Evolutionary conservation across 148 eudicot genomes (phyloP).

Genomic region (Chenopodium berlandieri): DNA sequence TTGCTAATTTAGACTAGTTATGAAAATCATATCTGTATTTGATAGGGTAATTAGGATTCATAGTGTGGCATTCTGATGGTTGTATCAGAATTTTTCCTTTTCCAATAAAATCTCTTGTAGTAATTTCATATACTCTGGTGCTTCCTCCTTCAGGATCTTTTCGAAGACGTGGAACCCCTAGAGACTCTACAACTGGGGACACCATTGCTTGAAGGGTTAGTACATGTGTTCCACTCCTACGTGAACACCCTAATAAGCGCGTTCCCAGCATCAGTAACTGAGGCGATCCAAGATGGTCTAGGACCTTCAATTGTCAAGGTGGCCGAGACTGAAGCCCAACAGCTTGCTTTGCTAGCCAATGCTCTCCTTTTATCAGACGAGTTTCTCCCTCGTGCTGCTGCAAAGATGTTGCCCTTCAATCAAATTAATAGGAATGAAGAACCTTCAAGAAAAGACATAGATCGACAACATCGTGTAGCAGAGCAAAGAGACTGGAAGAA

Average conservation of each 20-base stretch:
- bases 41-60: no score
- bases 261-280: conserved; percentile 63
- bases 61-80: no score
- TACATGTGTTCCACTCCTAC: conserved; percentile 64
- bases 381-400: conserved; percentile 69
- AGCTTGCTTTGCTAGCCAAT: conserved; percentile 70
- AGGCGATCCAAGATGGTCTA: conserved; percentile 63
- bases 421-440: conserved; percentile 42
- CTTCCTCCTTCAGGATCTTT: conserved; percentile 51
- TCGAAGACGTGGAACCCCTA: conserved; percentile 73
- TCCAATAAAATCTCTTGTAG: not conserved
- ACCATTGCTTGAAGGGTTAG: conserved; percentile 64
- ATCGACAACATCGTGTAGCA: conserved; percentile 48
- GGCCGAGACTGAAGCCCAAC: conserved; percentile 84
- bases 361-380: conserved; percentile 78
- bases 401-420: conserved; percentile 38
- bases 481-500: conserved; percentile 85
- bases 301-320: conserved; percentile 56
- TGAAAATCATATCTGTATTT: no score
- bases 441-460: conserved; percentile 40
- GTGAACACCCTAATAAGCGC: conserved; percentile 61
- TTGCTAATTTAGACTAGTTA: no score
- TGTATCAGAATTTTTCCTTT: not conserved
- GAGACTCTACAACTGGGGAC: conserved; percentile 54
- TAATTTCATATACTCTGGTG: not conserved